phyloP scores from a whole-genome alignment of 116 monocot species.

The Phalaenopsis hybrid region DNA sequence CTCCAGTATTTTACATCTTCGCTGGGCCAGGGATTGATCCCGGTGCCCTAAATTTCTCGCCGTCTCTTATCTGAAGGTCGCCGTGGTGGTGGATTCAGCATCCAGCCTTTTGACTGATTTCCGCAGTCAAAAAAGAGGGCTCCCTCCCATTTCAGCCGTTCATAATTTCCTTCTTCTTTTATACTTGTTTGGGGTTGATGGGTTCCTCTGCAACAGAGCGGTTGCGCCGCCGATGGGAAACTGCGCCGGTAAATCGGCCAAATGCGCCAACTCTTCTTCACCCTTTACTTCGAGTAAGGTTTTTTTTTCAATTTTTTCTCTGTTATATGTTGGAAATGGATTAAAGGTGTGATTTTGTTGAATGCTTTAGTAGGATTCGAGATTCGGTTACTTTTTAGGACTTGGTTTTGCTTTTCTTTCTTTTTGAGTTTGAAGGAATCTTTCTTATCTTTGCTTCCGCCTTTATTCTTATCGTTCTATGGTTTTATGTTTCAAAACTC shows the following conservation, averaged over 20 bases:
- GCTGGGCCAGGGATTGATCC: neutral
- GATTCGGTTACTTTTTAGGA: neutral
- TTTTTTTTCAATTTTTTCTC: neutral
- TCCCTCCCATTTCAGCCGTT: neutral
- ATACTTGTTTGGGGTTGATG: neutral
- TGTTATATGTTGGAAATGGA: no score
- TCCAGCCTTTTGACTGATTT: neutral
- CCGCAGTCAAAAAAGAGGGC: conserved; percentile 10
- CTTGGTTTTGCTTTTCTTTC: neutral
- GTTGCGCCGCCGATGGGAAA: conserved; percentile 40
- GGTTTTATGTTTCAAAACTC: neutral
- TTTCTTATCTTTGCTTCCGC: no score
- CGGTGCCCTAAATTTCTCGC: neutral
- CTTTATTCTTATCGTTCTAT: neutral
- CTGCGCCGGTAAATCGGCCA: conserved; percentile 32
- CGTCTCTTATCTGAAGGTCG: neutral
- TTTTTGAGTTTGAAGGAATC: neutral
- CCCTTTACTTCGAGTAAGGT: conserved; percentile 28
- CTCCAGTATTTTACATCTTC: neutral
- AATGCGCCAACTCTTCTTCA: conserved; percentile 35
- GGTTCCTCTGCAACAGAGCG: neutral
- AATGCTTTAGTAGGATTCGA: neutral
- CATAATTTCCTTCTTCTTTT: neutral
- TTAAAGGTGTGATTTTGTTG: neutral
- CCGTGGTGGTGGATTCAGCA: neutral